Percentiles rank a stretch among this genome's conserved stretches.
Conservation (phyloP, 768 basidiomycete genomes). For the Pisolithus tinctorius region DNA sequence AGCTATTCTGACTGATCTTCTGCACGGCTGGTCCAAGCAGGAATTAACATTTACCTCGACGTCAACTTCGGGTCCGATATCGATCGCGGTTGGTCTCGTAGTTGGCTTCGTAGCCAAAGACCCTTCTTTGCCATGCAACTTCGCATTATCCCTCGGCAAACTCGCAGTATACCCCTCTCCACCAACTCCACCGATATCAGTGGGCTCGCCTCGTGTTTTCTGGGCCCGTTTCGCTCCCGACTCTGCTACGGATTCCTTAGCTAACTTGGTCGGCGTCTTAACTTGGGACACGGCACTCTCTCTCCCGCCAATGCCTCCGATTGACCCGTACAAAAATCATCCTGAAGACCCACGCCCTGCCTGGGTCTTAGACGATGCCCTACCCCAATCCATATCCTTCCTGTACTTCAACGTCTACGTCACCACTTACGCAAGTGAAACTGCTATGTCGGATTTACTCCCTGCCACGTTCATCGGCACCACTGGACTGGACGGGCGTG, state of each 20-base stretch:
- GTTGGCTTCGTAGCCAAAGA: slow-evolving; percentile 43
- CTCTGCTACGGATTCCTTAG: slow-evolving; percentile 1
- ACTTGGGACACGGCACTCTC: slow-evolving; percentile 55
- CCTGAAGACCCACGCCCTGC: slow-evolving; percentile 49
- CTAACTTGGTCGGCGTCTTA: slow-evolving; percentile 34
- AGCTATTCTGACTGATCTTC: slow-evolving; percentile 27
- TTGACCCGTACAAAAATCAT: slow-evolving; percentile 26
- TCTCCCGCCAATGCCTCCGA: slow-evolving; percentile 29
- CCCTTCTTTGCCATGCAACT: slow-evolving; percentile 30
- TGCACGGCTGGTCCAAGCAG: slow-evolving; percentile 48
- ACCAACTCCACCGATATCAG: slow-evolving; percentile 23
- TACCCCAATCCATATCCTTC: slow-evolving; percentile 45
- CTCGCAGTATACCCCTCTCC: slow-evolving; percentile 44
- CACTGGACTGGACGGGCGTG: slow-evolving; percentile 38
- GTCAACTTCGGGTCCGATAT: slow-evolving; percentile 5
- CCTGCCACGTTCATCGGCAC: slow-evolving; percentile 37
- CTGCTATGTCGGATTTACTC: slow-evolving; percentile 9
- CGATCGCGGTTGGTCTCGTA: slow-evolving; percentile 46
- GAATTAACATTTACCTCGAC: slow-evolving; percentile 34
- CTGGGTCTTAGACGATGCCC: slow-evolving; percentile 45
- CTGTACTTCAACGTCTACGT: slow-evolving; percentile 67
- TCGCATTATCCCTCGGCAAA: slow-evolving; percentile 54
- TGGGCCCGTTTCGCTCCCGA: slow-evolving; percentile 41
- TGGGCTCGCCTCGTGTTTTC: slow-evolving; percentile 34
- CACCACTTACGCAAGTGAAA: slow-evolving; percentile 4